Conservation (phyloP, 2,329 filamentous ascomycete genomes). For the Pseudopithomyces chartarum region DNA sequence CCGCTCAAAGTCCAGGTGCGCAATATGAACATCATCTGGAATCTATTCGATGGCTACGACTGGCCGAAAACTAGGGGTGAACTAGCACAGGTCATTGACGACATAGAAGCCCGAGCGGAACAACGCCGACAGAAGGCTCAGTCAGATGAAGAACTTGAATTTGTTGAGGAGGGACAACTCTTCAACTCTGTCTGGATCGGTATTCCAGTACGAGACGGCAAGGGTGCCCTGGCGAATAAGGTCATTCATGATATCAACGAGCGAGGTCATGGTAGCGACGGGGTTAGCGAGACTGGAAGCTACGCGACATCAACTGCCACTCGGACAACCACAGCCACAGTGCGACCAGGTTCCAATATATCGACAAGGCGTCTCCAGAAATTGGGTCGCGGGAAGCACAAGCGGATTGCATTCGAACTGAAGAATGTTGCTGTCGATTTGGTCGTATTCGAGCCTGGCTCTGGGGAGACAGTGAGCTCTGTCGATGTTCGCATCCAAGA, state of each 20-base stretch:
- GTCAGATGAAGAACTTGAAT: constrained; percentile 60
- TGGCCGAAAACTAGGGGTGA: constrained; percentile 87
- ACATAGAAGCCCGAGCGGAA: constrained; percentile 81
- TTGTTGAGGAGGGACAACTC: constrained; percentile 91
- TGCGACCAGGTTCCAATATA: constrained; percentile 49
- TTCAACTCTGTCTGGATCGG: constrained; percentile 99
- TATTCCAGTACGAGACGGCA: constrained; percentile 84
- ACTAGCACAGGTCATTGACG: constrained; percentile 85
- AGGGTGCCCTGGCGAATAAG: constrained; percentile 76
- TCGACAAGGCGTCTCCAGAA: constrained; percentile 63
- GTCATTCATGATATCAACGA: constrained; percentile 78
- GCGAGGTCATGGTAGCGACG: constrained; percentile 63
- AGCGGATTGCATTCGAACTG: constrained; percentile 95
- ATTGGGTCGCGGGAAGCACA: constrained; percentile 81
- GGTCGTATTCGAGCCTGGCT: constrained; percentile 75
- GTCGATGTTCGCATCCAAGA: constrained; percentile 82
- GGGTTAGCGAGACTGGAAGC: constrained; percentile 86
- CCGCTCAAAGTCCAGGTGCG: constrained; percentile 79
- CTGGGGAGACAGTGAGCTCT: constrained; percentile 83
- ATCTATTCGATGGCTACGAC: constrained; percentile 96
- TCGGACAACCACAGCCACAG: constrained; percentile 38
- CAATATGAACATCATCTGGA: constrained; percentile 95
- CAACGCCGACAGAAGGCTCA: constrained; percentile 68
- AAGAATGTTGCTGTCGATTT: constrained; percentile 83
- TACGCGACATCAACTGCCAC: constrained; percentile 69